These are phyloP conservation scores for Puccinia hordei DNA, from an alignment of 1,284 basidiomycete genomes.

Conservation along the genomic window DNA sequence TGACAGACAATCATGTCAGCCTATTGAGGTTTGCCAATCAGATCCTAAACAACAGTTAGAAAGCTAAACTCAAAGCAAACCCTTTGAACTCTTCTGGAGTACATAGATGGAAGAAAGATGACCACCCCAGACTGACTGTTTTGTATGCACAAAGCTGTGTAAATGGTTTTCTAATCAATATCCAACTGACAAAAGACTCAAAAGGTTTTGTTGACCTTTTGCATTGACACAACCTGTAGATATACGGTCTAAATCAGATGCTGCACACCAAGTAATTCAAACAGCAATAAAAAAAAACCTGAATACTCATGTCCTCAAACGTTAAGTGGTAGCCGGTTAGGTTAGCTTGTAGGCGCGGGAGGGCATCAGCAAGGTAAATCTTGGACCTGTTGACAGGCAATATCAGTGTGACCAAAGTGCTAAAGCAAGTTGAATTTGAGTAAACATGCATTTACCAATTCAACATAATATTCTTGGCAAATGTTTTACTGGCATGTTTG, in stretches of 20 bases:
- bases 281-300: conserved; percentile 51
- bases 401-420: background rate
- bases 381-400: conserved; percentile 8
- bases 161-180: background rate
- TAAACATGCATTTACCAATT: conserved; percentile 37
- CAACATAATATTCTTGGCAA: conserved; percentile 10
- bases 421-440: background rate
- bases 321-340: conserved; percentile 70
- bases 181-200: background rate
- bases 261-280: conserved; percentile 59
- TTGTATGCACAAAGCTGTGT: conserved; percentile 55
- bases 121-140: conserved; percentile 63
- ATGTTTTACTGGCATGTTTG: conserved; percentile 23
- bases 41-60: background rate
- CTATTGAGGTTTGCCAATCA: background rate
- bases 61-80: conserved; percentile 64
- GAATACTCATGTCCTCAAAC: conserved; percentile 67
- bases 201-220: conserved; percentile 61
- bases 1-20: conserved; percentile 6
- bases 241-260: conserved; percentile 56
- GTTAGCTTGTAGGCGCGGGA: conserved; percentile 67
- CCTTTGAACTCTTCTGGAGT: conserved; percentile 70
- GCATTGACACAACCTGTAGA: conserved; percentile 53
- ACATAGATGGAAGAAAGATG: conserved; percentile 65
- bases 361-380: conserved; percentile 71